Percentiles rank a stretch among this genome's conserved stretches.
phyloP scores from a whole-genome alignment of 176 grass and related monocot genomes.

The Oryza punctata region DNA sequence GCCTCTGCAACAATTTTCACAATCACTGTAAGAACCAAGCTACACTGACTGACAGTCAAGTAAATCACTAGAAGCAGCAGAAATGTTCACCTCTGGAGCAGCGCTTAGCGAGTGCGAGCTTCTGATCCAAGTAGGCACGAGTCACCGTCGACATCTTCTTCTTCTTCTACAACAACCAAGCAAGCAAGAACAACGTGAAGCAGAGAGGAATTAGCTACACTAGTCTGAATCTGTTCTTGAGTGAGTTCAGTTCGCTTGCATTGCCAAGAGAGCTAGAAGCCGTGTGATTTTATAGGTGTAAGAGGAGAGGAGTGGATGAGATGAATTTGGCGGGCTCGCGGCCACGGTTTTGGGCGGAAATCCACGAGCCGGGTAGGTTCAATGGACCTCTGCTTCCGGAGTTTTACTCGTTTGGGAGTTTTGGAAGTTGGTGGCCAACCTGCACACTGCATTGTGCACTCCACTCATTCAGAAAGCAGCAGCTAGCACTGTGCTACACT shows the following conservation, averaged over 20 bases:
- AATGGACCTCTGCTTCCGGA: not conserved
- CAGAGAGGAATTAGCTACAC: not conserved
- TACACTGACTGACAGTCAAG: too few species aligned
- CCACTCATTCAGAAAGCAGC: not conserved
- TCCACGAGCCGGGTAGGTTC: conserved; percentile 15
- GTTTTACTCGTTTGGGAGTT: not conserved
- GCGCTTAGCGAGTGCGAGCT: conserved; percentile 68
- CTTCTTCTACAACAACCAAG: not conserved
- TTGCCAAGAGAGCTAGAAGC: not conserved
- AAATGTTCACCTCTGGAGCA: conserved; percentile 56
- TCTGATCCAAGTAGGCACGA: conserved; percentile 56
- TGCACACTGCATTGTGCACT: not conserved
- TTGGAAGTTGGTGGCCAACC: conserved; percentile 22
- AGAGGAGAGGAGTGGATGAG: not conserved
- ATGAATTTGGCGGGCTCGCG: not conserved
- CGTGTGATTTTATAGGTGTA: not conserved
- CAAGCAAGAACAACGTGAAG: not conserved
- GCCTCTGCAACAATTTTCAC: too few species aligned
- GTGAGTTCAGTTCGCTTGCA: not conserved
- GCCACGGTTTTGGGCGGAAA: conserved; percentile 40
- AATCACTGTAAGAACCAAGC: too few species aligned
- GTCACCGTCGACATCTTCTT: conserved; percentile 46
- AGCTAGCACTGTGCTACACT: not conserved
- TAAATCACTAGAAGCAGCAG: not conserved
- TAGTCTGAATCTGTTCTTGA: not conserved